Evolutionary conservation across 495 filamentous ascomycete genomes (phyloP), one percentile per base, ranked within the genome.

Genomic region (Aspergillus hancockii): DNA sequence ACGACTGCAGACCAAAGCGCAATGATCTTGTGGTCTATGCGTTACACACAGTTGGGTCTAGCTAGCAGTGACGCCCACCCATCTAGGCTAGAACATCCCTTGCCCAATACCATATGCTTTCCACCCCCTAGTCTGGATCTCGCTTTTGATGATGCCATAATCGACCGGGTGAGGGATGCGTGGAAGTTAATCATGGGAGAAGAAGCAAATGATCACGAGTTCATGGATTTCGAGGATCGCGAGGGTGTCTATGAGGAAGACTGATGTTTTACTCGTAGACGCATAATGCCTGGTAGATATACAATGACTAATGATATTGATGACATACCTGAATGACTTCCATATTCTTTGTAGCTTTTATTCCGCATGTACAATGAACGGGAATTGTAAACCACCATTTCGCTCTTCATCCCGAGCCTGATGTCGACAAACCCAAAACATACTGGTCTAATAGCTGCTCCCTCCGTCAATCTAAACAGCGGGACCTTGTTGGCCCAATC

Each of bases 121-220:
- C 82, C 85, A 21, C 72, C 83, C 4, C 67, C 83, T 0, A 78
- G 81, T 40, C 74, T 85, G 30, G 85, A 86, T 55, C 78, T 92
- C 16, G 79, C 85, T 4, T 87, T 93, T 63, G 85, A 91, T 62
- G 91, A 95, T 68, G 66, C 71, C 8, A 71, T 80, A 12, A 67
- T 93, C 25, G 80, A 84, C 14, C 64, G 80, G 23, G 86, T 92
- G 19, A 79, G 81, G 55, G 71, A 80, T 31, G 83, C 82, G 14
- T 95, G 90, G 89, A 75, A 80, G 57, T 65, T 71, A 23, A 75
- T 91, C 8, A 75, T 86, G 58, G 84, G 82, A 18, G 78, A 81
- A 18, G 72, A 76, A 34, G 72, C 68, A 8, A 57, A 51, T 22
- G 73, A 76, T 43, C 75, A 75, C 4, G 75, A 77, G 18, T 94